Evolutionary conservation across 495 filamentous ascomycete genomes (phyloP).

Genomic region (Penicillium nucicola): DNA sequence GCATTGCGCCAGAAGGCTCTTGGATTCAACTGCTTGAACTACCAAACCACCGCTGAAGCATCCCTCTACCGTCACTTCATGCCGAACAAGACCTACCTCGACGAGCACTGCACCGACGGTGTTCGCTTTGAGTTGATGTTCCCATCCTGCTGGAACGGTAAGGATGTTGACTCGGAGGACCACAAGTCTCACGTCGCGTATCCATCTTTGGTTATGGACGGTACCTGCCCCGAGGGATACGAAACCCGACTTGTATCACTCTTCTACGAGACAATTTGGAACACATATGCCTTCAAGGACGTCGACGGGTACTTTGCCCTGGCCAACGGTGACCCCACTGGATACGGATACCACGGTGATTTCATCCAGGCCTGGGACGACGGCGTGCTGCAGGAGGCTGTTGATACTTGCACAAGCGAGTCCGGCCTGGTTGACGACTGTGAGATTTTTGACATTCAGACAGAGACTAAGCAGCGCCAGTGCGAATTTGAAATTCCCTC

Average conservation of each 20-base stretch:
- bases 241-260: conserved; percentile 68
- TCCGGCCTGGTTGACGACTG: conserved; percentile 56
- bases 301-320: conserved; percentile 72
- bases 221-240: conserved; percentile 72
- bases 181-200: conserved; percentile 77
- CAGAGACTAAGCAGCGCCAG: conserved; percentile 31
- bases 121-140: conserved; percentile 83
- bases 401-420: conserved; percentile 48
- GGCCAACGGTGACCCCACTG: conserved; percentile 77
- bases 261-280: conserved; percentile 87
- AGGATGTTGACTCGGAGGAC: conserved; percentile 55
- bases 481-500: conserved; percentile 48
- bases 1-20: conserved; percentile 76
- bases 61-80: conserved; percentile 77
- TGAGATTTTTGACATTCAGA: conserved; percentile 55
- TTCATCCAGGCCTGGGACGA: conserved; percentile 81
- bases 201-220: conserved; percentile 69
- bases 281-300: conserved; percentile 66
- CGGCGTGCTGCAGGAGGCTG: conserved; percentile 38
- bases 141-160: conserved; percentile 88
- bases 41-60: conserved; percentile 54
- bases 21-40: conserved; percentile 92
- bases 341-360: conserved; percentile 81
- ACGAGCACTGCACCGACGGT: conserved; percentile 72
- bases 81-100: conserved; percentile 74